Conservation (phyloP, 2,329 filamentous ascomycete species). For the Penicillium crustosum region DNA sequence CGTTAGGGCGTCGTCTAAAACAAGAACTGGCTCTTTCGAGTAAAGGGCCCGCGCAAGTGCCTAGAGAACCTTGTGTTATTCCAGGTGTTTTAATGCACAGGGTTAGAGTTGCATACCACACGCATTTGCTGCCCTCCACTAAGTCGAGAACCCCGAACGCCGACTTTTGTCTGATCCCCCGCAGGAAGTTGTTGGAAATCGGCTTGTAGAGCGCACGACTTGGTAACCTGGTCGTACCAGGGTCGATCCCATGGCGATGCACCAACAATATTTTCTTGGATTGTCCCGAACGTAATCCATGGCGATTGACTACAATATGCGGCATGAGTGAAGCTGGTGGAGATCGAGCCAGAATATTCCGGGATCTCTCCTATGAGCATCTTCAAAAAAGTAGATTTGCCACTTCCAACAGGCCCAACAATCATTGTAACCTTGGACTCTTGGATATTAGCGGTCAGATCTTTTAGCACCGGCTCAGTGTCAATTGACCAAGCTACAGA, state of each 20-base stretch:
- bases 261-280: conserved; percentile 18
- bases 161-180: conserved; percentile 28
- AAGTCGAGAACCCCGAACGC: conserved; percentile 19
- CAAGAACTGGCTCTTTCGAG: conserved; percentile 42
- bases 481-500: conserved; percentile 18
- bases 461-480: conserved; percentile 13
- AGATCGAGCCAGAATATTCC: conserved; percentile 15
- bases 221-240: conserved; percentile 14
- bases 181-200: conserved; percentile 16
- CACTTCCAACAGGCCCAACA: conserved; percentile 21
- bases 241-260: conserved; percentile 13
- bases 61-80: conserved; percentile 5
- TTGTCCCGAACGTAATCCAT: conserved; percentile 21
- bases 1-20: conserved; percentile 49
- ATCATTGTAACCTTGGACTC: conserved; percentile 17
- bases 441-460: conserved; percentile 13
- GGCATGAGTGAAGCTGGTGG: conserved; percentile 13
- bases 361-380: conserved; percentile 18
- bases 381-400: conserved; percentile 23
- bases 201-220: conserved; percentile 11
- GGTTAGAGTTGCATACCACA: conserved; percentile 21
- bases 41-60: conserved; percentile 49
- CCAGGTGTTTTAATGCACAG: background rate
- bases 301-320: conserved; percentile 24
- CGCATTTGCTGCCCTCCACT: conserved; percentile 23